Base-by-base conservation (phyloP, 139 green algal genomes). In the Monoraphidium neglectum region DNA sequence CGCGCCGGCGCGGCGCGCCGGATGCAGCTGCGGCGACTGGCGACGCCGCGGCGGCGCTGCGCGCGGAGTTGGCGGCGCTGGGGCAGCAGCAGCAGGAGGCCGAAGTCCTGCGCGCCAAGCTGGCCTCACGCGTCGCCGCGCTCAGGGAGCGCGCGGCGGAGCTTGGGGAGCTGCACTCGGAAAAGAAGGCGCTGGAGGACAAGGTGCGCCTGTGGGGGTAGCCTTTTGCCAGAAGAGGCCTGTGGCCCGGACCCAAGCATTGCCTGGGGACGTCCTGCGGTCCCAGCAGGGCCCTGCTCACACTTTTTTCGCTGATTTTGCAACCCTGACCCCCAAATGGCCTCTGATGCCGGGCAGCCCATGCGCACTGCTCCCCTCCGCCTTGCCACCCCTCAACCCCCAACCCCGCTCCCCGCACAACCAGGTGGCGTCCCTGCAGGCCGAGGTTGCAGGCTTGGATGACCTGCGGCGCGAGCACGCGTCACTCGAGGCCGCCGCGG, bases 111-210 rank as follows among this genome's bases (percentile, higher is more conserved):
- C 73, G 35, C 36, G 37, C 6, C 49, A 79, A 72, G 73, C 46
- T 79, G n/a, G 33, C 10, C 33, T 32, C 24, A 49, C 71, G 64
- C 47, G 46, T 79, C 24, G 62, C 70, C 37, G 33, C 28, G 35
- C 49, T 79, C 33, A 28, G 51, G 5, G 63, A 79, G 63, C 49
- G 72, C 47, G 73, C 73, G 16, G 24, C 21, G 15, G 47, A 35
- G 47, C 63, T 79, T 3, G 47, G 65, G 33, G 49, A n/a, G 2
- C 28, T 79, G 33, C 47, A 79, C 2, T 28, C 30, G 1, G 59
- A 79, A n/a, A 79, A 79, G 37, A 54, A 49, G 62, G 49, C 26
- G 23, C 49, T 79, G 53, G 73, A 79, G 46, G 73, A 79, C 26
- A 24, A 78, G 62, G 72, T 78, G 72, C 8, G 72, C 13, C 2